These are phyloP conservation scores for Cochlearia excelsa DNA, from an alignment of 345 rosid species.

Conservation along the genomic window DNA sequence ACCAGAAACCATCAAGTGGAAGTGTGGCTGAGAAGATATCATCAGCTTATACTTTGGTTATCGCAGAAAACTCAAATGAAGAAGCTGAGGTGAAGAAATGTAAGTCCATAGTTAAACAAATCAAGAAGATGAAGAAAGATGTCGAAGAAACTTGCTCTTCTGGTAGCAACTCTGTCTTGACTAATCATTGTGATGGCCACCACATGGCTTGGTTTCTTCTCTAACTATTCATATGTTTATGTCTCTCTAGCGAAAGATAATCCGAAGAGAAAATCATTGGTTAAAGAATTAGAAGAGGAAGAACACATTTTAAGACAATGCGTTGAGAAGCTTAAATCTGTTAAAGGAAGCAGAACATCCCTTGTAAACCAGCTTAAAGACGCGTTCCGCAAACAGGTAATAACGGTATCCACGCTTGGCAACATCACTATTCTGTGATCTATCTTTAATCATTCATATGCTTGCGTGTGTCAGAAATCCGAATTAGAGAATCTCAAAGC, in stretches of 20 bases:
- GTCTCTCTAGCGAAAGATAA: conserved; percentile 49
- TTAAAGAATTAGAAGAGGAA: conserved; percentile 69
- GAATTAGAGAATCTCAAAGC: conserved; percentile 78
- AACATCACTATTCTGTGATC: conserved; percentile 1
- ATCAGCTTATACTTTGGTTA: conserved; percentile 74
- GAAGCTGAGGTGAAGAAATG: conserved; percentile 83
- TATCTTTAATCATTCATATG: conserved; percentile 13
- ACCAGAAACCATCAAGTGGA: conserved; percentile 78
- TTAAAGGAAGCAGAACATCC: conserved; percentile 62
- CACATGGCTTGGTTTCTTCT: not conserved
- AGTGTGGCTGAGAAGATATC: conserved; percentile 85
- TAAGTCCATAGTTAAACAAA: conserved; percentile 59
- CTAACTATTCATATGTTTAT: not conserved
- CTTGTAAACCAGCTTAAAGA: conserved; percentile 84
- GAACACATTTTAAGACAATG: conserved; percentile 71
- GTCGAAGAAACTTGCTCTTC: conserved; percentile 54
- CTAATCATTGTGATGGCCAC: not conserved
- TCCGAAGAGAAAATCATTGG: conserved; percentile 56
- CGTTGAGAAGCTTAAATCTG: conserved; percentile 74
- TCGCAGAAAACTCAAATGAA: conserved; percentile 68
- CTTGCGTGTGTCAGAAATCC: conserved; percentile 56
- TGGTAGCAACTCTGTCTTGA: conserved; percentile 41
- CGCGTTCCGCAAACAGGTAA: conserved; percentile 76
- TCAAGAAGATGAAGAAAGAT: conserved; percentile 85
- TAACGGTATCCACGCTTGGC: not conserved